phyloP scores from a whole-genome alignment of 2,329 filamentous ascomycete genomes.

The Ophiocordyceps camponoti-saundersi region DNA sequence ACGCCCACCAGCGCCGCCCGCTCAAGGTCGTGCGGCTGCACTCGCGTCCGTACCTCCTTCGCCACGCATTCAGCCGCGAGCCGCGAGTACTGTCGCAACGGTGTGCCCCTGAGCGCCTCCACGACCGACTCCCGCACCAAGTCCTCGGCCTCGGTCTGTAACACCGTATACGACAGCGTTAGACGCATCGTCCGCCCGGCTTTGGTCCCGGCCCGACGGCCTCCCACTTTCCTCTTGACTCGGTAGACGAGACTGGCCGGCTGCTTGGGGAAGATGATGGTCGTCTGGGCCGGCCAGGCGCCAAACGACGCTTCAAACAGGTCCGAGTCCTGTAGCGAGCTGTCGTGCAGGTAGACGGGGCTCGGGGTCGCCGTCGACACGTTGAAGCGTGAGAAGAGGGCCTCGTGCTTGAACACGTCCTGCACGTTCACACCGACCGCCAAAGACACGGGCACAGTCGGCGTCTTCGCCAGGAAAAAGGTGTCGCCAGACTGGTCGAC shows the following conservation, averaged over 20 bases:
- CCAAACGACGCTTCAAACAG: conserved; percentile 49
- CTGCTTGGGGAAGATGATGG: conserved; percentile 63
- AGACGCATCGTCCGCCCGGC: conserved; percentile 40
- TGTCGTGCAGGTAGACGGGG: conserved; percentile 58
- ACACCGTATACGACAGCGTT: conserved; percentile 55
- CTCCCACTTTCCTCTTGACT: conserved; percentile 39
- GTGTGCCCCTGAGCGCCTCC: conserved; percentile 19
- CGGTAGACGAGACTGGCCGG: conserved; percentile 70
- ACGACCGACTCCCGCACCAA: conserved; percentile 27
- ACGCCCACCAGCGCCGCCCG: conserved; percentile 34
- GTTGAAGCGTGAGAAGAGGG: conserved; percentile 78
- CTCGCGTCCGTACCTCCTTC: conserved; percentile 21
- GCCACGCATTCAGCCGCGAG: conserved; percentile 27
- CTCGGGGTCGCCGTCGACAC: conserved; percentile 64
- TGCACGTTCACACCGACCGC: conserved; percentile 92
- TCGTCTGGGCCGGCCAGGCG: conserved; percentile 28
- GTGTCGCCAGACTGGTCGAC: conserved; percentile 42
- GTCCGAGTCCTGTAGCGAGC: conserved; percentile 53
- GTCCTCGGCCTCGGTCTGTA: conserved; percentile 55
- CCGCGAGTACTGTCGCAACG: conserved; percentile 27
- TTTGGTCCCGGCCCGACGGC: conserved; percentile 13
- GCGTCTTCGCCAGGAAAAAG: conserved; percentile 22
- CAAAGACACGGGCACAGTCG: conserved; percentile 55
- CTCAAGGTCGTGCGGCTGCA: conserved; percentile 37
- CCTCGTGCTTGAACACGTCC: conserved; percentile 74